phyloP scores from a whole-genome alignment of 139 green algal genomes.

The Gonium pectorale region DNA sequence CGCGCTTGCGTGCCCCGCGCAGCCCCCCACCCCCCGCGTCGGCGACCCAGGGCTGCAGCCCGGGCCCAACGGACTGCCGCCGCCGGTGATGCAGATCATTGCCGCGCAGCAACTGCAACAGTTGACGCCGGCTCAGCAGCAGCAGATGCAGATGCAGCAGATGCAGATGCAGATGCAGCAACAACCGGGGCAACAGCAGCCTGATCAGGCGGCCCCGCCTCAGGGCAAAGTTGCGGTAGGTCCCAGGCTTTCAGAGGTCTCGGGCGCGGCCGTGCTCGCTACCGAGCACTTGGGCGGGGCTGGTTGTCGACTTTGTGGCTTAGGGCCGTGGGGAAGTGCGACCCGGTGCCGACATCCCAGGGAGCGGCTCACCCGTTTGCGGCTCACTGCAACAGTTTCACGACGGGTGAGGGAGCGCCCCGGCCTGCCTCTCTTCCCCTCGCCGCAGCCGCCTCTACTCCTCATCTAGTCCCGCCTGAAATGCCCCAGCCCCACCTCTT shows the following conservation, averaged over 20 bases:
- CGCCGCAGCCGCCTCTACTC: too few relatives aligned
- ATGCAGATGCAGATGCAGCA: neutral
- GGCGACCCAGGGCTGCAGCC: neutral
- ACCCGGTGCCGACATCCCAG: too few relatives aligned
- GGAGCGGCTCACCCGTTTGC: too few relatives aligned
- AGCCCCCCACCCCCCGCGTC: neutral
- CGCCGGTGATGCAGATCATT: neutral
- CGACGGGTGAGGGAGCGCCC: too few relatives aligned
- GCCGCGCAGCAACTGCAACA: conserved; percentile 7
- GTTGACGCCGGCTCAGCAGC: neutral
- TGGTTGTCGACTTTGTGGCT: neutral
- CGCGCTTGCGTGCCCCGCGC: neutral
- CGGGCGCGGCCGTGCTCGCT: too few relatives aligned
- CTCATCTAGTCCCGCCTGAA: too few relatives aligned
- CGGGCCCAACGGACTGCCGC: conserved; percentile 13
- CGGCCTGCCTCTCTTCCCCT: too few relatives aligned
- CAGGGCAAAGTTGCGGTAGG: conserved; percentile 3
- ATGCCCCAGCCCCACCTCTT: too few relatives aligned
- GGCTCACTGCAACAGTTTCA: too few relatives aligned
- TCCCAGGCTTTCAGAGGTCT: too few relatives aligned
- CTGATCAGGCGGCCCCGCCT: neutral
- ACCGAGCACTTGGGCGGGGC: too few relatives aligned
- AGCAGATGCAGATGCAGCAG: neutral
- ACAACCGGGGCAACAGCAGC: neutral
- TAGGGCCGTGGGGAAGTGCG: neutral